Evolutionary conservation across 768 basidiomycete species (phyloP).

Genomic region (Ramaria sp.): DNA sequence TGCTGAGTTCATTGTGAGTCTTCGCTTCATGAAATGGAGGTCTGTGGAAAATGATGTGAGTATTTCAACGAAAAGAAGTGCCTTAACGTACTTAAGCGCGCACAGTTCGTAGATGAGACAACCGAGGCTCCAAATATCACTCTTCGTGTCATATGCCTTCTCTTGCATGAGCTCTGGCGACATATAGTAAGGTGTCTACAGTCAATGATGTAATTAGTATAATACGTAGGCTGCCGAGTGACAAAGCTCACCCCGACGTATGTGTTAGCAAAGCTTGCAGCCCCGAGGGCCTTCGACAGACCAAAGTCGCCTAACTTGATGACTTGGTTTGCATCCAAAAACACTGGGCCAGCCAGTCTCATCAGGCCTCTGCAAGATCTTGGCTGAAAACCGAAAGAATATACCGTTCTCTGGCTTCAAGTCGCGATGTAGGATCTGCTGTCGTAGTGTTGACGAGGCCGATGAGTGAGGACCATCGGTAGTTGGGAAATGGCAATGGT

Average conservation of each 20-base stretch:
- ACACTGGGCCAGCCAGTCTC: slow-evolving; percentile 42
- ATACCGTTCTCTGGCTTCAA: slow-evolving; percentile 95
- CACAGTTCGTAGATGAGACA: slow-evolving; percentile 96
- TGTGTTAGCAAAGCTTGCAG: slow-evolving; percentile 86
- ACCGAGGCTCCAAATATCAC: slow-evolving; percentile 97
- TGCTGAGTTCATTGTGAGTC: slow-evolving; percentile 78
- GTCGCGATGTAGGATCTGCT: slow-evolving; percentile 87
- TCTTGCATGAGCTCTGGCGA: slow-evolving; percentile 97
- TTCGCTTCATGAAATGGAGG: slow-evolving; percentile 92
- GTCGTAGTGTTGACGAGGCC: slow-evolving; percentile 32
- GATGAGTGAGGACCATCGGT: slow-evolving; percentile 25
- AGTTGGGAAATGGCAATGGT: slow-evolving; percentile 84
- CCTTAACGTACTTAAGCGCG: slow-evolving; percentile 54
- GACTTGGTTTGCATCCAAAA: slow-evolving; percentile 73
- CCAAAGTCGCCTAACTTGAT: slow-evolving; percentile 98
- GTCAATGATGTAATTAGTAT: not conserved
- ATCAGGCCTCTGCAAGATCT: not conserved
- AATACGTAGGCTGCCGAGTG: not conserved
- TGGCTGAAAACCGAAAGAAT: slow-evolving; percentile 14
- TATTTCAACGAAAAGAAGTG: not conserved
- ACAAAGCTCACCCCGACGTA: slow-evolving; percentile 77
- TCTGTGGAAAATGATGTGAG: slow-evolving; percentile 9
- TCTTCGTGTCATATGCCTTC: slow-evolving; percentile 94
- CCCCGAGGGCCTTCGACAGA: slow-evolving; percentile 81
- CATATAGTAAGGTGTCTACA: slow-evolving; percentile 99